Percentiles rank a stretch among this genome's conserved stretches.
Conservation (phyloP, 2,329 filamentous ascomycete genomes). For the Fusarium nisikadoi region DNA sequence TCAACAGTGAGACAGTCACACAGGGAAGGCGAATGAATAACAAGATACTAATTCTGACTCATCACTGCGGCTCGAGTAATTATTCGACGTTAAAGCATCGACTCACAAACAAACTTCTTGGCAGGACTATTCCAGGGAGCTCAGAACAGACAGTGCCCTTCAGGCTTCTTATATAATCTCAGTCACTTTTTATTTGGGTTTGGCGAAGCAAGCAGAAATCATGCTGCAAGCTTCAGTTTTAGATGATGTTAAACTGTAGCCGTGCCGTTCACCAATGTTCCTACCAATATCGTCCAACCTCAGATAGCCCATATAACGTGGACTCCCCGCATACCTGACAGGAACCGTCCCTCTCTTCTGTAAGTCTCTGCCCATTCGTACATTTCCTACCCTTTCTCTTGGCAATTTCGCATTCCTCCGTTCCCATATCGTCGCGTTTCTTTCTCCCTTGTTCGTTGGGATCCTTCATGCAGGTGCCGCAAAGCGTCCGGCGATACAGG, state of each 20-base stretch:
- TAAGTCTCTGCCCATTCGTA: neutral
- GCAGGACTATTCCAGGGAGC: too few species aligned
- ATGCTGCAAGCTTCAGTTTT: rapidly evolving
- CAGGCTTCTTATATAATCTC: too few species aligned
- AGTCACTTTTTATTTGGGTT: too few species aligned
- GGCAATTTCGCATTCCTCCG: neutral
- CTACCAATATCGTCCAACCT: neutral
- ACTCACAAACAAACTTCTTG: neutral
- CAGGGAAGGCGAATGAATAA: rapidly evolving
- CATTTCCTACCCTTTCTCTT: neutral
- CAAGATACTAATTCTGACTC: rapidly evolving
- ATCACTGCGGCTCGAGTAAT: too few species aligned
- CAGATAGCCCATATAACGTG: neutral
- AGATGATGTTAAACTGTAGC: too few species aligned
- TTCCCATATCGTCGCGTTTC: rapidly evolving
- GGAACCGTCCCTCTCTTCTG: neutral
- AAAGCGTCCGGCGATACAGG: neutral
- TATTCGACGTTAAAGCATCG: neutral
- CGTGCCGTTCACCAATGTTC: rapidly evolving
- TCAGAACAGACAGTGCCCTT: too few species aligned
- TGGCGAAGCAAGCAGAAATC: rapidly evolving
- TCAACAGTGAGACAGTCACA: rapidly evolving
- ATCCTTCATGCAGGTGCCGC: neutral
- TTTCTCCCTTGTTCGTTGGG: rapidly evolving
- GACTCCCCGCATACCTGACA: neutral